These are phyloP conservation scores for Russula dissimulans DNA, from an alignment of 768 basidiomycete genomes.

Conservation along the genomic window DNA sequence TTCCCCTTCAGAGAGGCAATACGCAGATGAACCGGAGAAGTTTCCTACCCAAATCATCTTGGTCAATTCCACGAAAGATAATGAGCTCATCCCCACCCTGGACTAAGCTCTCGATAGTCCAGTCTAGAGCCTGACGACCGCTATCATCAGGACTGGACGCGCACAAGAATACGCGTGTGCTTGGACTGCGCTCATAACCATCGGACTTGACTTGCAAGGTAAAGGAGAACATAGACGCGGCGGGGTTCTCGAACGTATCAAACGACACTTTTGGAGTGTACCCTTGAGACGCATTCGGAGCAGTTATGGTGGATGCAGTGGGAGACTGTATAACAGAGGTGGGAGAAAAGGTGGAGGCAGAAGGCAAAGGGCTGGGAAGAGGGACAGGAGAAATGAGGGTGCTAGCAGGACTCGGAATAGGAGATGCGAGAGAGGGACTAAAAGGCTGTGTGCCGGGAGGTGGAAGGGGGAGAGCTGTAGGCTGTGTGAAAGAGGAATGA, in stretches of 20 bases:
- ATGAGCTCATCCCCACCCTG: slow-evolving; percentile 91
- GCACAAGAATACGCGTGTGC: slow-evolving; percentile 83
- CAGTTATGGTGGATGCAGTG: slow-evolving; percentile 20
- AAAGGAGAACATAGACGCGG: slow-evolving; percentile 78
- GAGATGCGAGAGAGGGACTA: background rate
- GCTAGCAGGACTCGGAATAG: background rate
- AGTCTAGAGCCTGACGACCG: slow-evolving; percentile 81
- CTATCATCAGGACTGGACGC: slow-evolving; percentile 85
- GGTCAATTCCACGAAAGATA: slow-evolving; percentile 82
- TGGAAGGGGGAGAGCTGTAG: background rate
- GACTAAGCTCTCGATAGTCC: slow-evolving; percentile 78
- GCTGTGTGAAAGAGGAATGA: slow-evolving; percentile 11
- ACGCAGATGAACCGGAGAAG: background rate
- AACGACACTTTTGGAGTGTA: slow-evolving; percentile 69
- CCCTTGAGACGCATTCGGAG: slow-evolving; percentile 25
- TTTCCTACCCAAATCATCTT: slow-evolving; percentile 67
- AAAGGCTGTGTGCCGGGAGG: background rate
- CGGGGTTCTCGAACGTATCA: slow-evolving; percentile 79
- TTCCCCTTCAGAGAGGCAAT: background rate
- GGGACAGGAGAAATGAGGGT: background rate
- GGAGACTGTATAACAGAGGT: background rate
- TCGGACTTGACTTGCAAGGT: slow-evolving; percentile 79
- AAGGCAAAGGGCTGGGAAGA: background rate
- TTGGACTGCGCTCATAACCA: slow-evolving; percentile 63
- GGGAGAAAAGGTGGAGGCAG: slow-evolving; percentile 2